A percentile compares a stretch with the other conserved stretches of the same genome.
These are phyloP conservation scores for Francoa sonchifolia DNA, from an alignment of 441 rosid genomes.

Conservation along the genomic window DNA sequence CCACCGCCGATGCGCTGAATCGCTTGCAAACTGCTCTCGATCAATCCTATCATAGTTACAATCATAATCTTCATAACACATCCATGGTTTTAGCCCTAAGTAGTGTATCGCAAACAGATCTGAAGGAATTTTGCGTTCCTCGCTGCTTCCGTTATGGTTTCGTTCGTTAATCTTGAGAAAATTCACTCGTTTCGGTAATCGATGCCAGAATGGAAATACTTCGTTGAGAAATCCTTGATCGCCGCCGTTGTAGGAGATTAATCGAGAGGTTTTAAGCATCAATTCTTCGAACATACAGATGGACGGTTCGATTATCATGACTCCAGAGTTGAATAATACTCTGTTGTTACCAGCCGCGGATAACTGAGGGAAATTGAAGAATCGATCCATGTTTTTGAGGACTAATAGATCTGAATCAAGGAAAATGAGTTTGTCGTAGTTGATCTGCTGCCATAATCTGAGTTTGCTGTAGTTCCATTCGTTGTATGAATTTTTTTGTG, in stretches of 20 bases:
- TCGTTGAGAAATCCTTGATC: slow-evolving; percentile 89
- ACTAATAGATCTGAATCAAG: slow-evolving; percentile 76
- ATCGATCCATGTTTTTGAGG: slow-evolving; percentile 54
- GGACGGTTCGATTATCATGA: slow-evolving; percentile 94
- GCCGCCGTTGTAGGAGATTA: slow-evolving; percentile 91
- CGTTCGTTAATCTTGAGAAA: slow-evolving; percentile 79
- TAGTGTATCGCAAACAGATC: slow-evolving; percentile 67
- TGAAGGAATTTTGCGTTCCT: slow-evolving; percentile 74
- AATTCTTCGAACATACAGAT: slow-evolving; percentile 57
- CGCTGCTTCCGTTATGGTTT: slow-evolving; percentile 42
- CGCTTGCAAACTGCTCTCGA: slow-evolving; percentile 75
- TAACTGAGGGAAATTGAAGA: slow-evolving; percentile 75
- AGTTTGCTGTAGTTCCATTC: slow-evolving; percentile 91
- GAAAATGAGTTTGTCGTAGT: slow-evolving; percentile 73
- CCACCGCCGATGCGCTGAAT: slow-evolving; percentile 73
- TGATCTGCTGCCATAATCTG: slow-evolving; percentile 76
- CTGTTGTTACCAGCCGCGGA: slow-evolving; percentile 79
- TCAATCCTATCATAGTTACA: slow-evolving; percentile 62
- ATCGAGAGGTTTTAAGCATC: slow-evolving; percentile 45
- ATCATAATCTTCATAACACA: slow-evolving; percentile 82
- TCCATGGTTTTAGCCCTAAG: slow-evolving; percentile 85
- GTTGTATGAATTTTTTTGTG: slow-evolving; percentile 50
- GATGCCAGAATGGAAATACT: slow-evolving; percentile 84
- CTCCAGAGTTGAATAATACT: slow-evolving; percentile 74
- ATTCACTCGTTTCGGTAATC: slow-evolving; percentile 70